Evolutionary conservation across 2,329 filamentous ascomycete genomes (phyloP).

Genomic region (Colletotrichum orchidophilum): DNA sequence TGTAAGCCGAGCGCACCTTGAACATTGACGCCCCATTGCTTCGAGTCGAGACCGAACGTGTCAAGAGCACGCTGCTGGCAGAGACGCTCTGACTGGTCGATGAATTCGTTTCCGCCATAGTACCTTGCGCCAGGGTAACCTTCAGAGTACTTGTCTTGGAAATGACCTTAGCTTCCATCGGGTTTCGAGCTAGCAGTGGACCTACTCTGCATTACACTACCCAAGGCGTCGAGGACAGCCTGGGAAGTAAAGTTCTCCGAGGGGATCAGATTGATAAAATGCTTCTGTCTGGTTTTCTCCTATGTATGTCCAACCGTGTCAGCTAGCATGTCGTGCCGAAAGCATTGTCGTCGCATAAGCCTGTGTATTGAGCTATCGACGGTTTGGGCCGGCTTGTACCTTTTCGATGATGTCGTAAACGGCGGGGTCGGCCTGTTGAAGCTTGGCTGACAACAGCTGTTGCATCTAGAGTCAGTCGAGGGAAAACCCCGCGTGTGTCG

Average conservation of each 20-base stretch:
- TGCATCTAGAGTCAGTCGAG: neutral
- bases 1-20: constrained; percentile 54
- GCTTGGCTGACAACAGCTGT: constrained; percentile 80
- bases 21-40: constrained; percentile 97
- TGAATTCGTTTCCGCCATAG: constrained; percentile 97
- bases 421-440: constrained; percentile 85
- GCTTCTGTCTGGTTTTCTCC: constrained; percentile 96
- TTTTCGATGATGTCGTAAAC: constrained; percentile 92
- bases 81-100: constrained; percentile 87
- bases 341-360: neutral
- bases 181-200: neutral
- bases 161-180: constrained; percentile 42
- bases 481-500: neutral
- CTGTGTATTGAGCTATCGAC: neutral
- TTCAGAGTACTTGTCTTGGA: constrained; percentile 93
- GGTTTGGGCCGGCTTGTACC: constrained; percentile 58
- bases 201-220: constrained; percentile 94
- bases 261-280: constrained; percentile 97
- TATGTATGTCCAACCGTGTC: constrained; percentile 47
- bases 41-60: constrained; percentile 82
- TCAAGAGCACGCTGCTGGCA: constrained; percentile 92
- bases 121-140: constrained; percentile 96
- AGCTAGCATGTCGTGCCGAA: neutral
- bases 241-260: constrained; percentile 97
- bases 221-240: constrained; percentile 88